Evolutionary conservation across 2,329 filamentous ascomycete genomes (phyloP).

Genomic region (Talaromyces albobiverticillius): DNA sequence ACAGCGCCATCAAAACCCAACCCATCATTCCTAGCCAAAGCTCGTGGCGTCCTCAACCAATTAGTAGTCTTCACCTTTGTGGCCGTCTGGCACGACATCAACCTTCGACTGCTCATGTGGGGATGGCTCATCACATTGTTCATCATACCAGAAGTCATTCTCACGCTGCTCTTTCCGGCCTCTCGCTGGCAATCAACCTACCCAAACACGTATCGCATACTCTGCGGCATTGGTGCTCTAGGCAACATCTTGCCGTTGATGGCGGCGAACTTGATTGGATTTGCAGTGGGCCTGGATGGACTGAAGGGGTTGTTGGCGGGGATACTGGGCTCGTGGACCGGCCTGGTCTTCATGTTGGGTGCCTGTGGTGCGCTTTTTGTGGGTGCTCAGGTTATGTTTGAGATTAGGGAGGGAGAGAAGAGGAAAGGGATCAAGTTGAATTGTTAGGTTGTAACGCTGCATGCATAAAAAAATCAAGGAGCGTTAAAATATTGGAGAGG

Average conservation of each 20-base stretch:
- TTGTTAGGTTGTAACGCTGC: slow-evolving; percentile 66
- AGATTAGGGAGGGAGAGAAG: slow-evolving; percentile 80
- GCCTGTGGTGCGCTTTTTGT: slow-evolving; percentile 77
- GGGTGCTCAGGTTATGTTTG: slow-evolving; percentile 93
- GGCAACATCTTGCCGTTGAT: slow-evolving; percentile 93
- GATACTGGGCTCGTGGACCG: slow-evolving; percentile 74
- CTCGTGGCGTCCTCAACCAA: slow-evolving; percentile 68
- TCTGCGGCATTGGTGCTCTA: slow-evolving; percentile 78
- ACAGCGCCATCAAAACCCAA: neutral
- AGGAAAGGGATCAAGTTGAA: slow-evolving; percentile 78
- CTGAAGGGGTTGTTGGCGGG: slow-evolving; percentile 71
- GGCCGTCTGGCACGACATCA: slow-evolving; percentile 96
- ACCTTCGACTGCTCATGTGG: slow-evolving; percentile 87
- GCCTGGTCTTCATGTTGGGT: slow-evolving; percentile 67
- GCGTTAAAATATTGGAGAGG: too few relatives aligned
- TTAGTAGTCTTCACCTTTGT: slow-evolving; percentile 92
- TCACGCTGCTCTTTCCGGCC: slow-evolving; percentile 68
- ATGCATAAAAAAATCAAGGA: too few relatives aligned
- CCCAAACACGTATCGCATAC: slow-evolving; percentile 71
- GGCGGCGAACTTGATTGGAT: slow-evolving; percentile 88
- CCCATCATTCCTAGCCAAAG: slow-evolving; percentile 44
- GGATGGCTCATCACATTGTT: slow-evolving; percentile 95
- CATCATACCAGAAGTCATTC: slow-evolving; percentile 82
- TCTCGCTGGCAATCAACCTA: slow-evolving; percentile 63
- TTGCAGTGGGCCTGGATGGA: slow-evolving; percentile 88